These are phyloP conservation scores for Borealophlyctis nickersoniae DNA, from an alignment of 192 early-diverging fungal species.

Conservation along the genomic window DNA sequence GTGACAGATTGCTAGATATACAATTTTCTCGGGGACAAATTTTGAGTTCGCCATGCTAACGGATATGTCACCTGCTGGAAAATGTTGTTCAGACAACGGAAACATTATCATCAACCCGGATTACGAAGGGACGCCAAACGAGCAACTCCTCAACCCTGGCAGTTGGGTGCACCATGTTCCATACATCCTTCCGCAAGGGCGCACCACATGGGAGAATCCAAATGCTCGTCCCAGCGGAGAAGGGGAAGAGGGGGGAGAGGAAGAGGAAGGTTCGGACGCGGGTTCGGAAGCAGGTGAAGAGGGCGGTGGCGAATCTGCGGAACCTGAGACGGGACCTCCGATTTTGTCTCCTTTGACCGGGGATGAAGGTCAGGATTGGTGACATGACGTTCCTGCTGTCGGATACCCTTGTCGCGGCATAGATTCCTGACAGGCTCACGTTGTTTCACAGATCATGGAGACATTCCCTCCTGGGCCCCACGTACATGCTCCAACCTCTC, in stretches of 20 bases:
- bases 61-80: not conserved
- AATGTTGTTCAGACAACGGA: conserved; percentile 33
- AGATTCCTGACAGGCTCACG: too few relatives aligned
- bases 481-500: conserved; percentile 42
- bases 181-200: conserved; percentile 60
- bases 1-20: not conserved
- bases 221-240: conserved; percentile 31
- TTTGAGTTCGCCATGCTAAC: not conserved
- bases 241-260: conserved; percentile 26
- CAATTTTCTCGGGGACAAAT: not conserved
- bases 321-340: conserved; percentile 53
- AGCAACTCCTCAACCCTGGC: conserved; percentile 37
- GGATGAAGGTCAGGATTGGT: conserved; percentile 45
- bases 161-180: conserved; percentile 66
- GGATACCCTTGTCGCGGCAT: too few relatives aligned
- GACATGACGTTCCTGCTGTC: too few relatives aligned
- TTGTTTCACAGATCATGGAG: conserved; percentile 38
- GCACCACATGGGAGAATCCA: conserved; percentile 56
- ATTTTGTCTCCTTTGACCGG: conserved; percentile 37
- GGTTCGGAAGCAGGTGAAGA: conserved; percentile 30
- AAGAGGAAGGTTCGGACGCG: conserved; percentile 33
- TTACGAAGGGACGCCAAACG: conserved; percentile 48
- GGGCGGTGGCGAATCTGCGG: conserved; percentile 28
- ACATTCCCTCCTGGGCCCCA: conserved; percentile 46
- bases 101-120: conserved; percentile 61